phyloP scores from a whole-genome alignment of 495 filamentous ascomycete species.

The Trypethelium eluteriae region DNA sequence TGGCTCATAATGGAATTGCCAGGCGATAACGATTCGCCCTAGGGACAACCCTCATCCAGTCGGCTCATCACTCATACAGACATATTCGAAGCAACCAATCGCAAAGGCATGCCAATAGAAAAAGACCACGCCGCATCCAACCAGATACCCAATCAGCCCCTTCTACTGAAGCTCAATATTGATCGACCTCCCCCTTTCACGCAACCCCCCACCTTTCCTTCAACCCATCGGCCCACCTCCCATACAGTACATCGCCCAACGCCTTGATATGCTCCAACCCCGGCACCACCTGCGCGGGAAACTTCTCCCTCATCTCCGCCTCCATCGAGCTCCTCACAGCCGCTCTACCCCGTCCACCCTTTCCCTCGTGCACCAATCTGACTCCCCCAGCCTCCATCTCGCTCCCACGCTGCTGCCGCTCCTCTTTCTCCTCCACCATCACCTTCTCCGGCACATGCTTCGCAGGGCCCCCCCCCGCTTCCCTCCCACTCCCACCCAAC shows the following conservation, averaged over 20 bases:
- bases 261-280: constrained; percentile 91
- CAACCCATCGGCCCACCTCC: constrained; percentile 80
- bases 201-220: constrained; percentile 63
- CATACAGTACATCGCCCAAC: constrained; percentile 81
- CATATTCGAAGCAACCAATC: background rate
- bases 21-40: background rate
- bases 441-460: too few species aligned
- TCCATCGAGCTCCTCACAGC: background rate
- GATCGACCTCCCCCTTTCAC: background rate
- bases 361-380: background rate
- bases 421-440: too few species aligned
- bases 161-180: background rate
- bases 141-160: background rate
- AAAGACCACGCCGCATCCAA: background rate
- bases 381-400: background rate
- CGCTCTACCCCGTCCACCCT: too few species aligned
- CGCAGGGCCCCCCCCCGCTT: too few species aligned
- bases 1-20: background rate
- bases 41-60: background rate
- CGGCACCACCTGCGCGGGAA: constrained; percentile 40
- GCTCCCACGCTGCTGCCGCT: background rate
- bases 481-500: background rate
- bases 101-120: background rate
- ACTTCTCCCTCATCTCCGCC: constrained; percentile 41
- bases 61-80: constrained; percentile 1